Evolutionary conservation across 1,284 basidiomycete genomes (phyloP).

Genomic region (Trichosporon ovoides): DNA sequence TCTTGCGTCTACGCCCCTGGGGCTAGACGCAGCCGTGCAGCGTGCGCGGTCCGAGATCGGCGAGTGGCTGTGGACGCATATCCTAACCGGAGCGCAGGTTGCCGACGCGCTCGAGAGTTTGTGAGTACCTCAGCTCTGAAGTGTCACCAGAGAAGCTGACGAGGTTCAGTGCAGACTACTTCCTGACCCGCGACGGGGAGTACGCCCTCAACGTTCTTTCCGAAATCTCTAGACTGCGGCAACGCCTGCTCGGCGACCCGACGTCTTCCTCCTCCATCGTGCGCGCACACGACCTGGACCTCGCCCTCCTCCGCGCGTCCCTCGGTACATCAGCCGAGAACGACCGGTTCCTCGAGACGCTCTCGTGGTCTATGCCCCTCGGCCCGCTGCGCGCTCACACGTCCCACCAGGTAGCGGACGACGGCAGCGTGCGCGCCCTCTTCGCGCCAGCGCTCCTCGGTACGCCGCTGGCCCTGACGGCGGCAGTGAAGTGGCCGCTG

Average conservation of each 20-base stretch:
- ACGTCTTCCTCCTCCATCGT: conserved; percentile 62
- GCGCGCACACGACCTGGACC: conserved; percentile 51
- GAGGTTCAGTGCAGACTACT: conserved; percentile 68
- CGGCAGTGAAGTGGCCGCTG: conserved; percentile 73
- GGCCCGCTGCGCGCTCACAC: conserved; percentile 64
- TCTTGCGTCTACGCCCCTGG: conserved; percentile 62
- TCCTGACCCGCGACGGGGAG: conserved; percentile 79
- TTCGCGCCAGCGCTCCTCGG: conserved; percentile 74
- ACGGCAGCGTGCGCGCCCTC: conserved; percentile 36
- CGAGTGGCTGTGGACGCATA: conserved; percentile 79
- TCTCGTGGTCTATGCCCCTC: conserved; percentile 67
- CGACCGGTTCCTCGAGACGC: conserved; percentile 62
- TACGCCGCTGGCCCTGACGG: conserved; percentile 65
- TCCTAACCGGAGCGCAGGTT: conserved; percentile 75
- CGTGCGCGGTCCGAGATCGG: conserved; percentile 35
- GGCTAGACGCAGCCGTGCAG: conserved; percentile 64
- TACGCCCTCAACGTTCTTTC: conserved; percentile 64
- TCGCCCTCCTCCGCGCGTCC: conserved; percentile 71
- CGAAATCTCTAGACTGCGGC: conserved; percentile 42
- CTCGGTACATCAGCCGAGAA: conserved; percentile 77
- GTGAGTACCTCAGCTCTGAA: conserved; percentile 52
- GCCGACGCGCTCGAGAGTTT: conserved; percentile 67
- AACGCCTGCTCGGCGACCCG: conserved; percentile 57
- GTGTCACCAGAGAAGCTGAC: background rate
- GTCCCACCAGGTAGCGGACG: conserved; percentile 26